These are phyloP conservation scores for Rhodamnia rubescens DNA, from an alignment of 345 rosid genomes.

Conservation along the genomic window DNA sequence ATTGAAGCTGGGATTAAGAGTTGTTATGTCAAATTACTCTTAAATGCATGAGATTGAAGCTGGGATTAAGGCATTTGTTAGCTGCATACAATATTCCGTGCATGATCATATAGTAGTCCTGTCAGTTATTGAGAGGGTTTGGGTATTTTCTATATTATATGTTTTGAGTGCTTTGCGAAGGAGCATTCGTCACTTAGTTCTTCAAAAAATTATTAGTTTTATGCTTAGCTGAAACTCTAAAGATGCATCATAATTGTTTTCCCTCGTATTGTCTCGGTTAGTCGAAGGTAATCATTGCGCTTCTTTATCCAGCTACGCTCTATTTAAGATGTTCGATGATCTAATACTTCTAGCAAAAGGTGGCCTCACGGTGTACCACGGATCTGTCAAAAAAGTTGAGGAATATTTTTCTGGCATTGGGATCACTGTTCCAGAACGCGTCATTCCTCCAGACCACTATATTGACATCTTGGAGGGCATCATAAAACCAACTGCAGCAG, in stretches of 20 bases:
- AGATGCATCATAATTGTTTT: neutral
- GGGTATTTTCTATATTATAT: neutral
- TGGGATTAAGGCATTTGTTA: neutral
- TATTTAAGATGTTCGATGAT: slow-evolving; percentile 94
- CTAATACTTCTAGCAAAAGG: slow-evolving; percentile 85
- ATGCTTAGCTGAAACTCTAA: neutral
- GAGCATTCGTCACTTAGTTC: neutral
- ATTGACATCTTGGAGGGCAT: slow-evolving; percentile 85
- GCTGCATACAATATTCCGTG: neutral
- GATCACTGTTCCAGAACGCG: slow-evolving; percentile 67
- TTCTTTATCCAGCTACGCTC: slow-evolving; percentile 41
- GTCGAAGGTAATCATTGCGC: slow-evolving; percentile 3
- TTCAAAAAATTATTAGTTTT: neutral
- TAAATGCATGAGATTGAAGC: neutral
- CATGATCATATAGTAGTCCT: neutral
- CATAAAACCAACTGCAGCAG: slow-evolving; percentile 32
- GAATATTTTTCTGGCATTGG: slow-evolving; percentile 71
- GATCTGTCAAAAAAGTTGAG: slow-evolving; percentile 68
- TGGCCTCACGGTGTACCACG: slow-evolving; percentile 72
- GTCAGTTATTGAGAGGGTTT: neutral
- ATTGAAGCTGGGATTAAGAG: neutral
- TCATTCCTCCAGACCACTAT: slow-evolving; percentile 83
- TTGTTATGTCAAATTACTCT: neutral
- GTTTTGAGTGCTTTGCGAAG: neutral
- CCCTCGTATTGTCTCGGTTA: neutral